Evolutionary conservation across 257 asterid genomes (phyloP).

Genomic region (Ophiorrhiza pumila): DNA sequence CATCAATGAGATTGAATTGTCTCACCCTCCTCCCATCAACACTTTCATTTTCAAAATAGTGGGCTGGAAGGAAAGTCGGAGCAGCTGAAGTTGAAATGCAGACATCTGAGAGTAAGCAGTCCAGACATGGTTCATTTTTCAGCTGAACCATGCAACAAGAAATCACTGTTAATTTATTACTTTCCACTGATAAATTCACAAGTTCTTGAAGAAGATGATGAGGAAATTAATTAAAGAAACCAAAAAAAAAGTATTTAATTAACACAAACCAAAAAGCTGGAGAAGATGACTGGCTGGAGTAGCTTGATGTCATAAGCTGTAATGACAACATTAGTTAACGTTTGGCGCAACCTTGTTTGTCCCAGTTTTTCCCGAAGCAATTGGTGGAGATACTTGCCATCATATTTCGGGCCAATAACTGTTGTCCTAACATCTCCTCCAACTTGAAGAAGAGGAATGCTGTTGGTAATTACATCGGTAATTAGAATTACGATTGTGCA

Average conservation of each 20-base stretch:
- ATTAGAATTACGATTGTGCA: too few relatives aligned
- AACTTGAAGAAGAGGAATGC: conserved; percentile 16
- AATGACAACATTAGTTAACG: conserved; percentile 52
- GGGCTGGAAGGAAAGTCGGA: not conserved
- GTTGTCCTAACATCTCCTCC: conserved; percentile 26
- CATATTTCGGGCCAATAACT: conserved; percentile 45
- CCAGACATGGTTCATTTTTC: not conserved
- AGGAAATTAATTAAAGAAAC: too few relatives aligned
- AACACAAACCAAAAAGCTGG: not conserved
- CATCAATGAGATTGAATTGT: conserved; percentile 6
- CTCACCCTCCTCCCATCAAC: not conserved
- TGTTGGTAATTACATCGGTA: too few relatives aligned
- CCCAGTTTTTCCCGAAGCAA: conserved; percentile 32
- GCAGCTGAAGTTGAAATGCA: not conserved
- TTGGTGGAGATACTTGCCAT: conserved; percentile 46
- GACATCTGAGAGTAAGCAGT: not conserved
- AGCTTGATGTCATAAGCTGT: conserved; percentile 52
- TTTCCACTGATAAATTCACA: too few relatives aligned
- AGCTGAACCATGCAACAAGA: not conserved
- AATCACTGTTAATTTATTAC: too few relatives aligned
- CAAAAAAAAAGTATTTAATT: too few relatives aligned
- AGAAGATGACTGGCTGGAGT: conserved; percentile 54
- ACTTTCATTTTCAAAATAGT: not conserved
- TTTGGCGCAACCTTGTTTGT: conserved; percentile 28
- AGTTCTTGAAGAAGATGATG: too few relatives aligned